Base-by-base conservation (phyloP, 1,284 basidiomycete genomes). In the Apiotrichum gracile region DNA sequence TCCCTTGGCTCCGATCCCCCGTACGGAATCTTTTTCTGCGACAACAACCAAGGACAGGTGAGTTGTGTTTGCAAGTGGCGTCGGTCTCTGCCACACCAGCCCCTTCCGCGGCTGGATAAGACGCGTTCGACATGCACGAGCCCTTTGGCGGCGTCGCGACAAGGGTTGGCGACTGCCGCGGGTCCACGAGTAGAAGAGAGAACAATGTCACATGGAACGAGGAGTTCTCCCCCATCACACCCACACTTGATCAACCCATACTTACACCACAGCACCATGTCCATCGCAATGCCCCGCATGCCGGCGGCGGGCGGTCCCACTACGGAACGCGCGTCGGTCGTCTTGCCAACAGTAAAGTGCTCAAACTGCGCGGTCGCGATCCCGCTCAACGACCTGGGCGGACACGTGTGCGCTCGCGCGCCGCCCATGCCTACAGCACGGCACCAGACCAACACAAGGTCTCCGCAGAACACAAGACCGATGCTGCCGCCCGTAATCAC, bases 311-410 rank as follows among this genome's bases (percentile, higher is more conserved):
- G 31, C 9, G 31, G 31, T 13, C 12, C 5, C 31, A n/a, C 17
- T 33, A 26, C 38, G 24, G 69, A 72, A 52, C 78, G 85, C 26
- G 82, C 85, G 40, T 88, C 87, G n/a, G 84, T 88, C 72, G 70
- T 85, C 47, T 78, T 92, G 17, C 87, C 89, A 4, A 80, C 83
- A 2, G 85, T 91, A 57, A 91, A 86, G 69, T 92, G 89, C 72
- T 88, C 87, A 4, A 85, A 77, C 37, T 92, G 89, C 70, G 75
- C 78, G 61, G 75, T 77, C 27, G 82, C 81, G 3, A 86, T 91
- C 35, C 81, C 85, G 31, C 78, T 91, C 47, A 76, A 79, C 47
- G 78, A 83, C 31, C 82, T 91, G 37, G 82, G 83, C 42, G 85
- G 87, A 56, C 88, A 91, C 69, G 77, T 83, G 64, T 91, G 88